Evolutionary conservation across 371 early-diverging fungal genomes (phyloP).

Genomic region (Thermomucor indicae-seudaticae): DNA sequence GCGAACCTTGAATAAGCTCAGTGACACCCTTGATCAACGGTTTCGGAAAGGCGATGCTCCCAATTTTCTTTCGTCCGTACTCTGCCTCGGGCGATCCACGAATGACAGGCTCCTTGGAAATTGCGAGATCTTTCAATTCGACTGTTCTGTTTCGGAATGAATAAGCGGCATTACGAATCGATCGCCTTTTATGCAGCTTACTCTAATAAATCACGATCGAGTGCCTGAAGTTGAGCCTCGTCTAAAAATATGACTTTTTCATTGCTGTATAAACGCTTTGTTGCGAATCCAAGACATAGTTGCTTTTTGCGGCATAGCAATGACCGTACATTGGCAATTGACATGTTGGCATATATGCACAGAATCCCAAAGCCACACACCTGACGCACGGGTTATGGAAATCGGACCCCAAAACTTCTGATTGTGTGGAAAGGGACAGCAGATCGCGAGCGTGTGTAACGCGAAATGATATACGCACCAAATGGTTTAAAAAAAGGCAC

Average conservation of each 20-base stretch:
- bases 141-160: slow-evolving; percentile 5
- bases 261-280: slow-evolving; percentile 1
- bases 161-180: background rate
- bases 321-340: too few species aligned
- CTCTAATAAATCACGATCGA: slow-evolving; percentile 1
- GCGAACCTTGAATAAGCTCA: slow-evolving; percentile 32
- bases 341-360: too few species aligned
- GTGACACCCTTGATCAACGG: slow-evolving; percentile 48
- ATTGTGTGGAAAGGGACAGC: too few species aligned
- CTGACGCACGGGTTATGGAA: too few species aligned
- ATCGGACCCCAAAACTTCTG: too few species aligned
- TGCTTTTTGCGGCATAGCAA: too few species aligned
- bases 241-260: slow-evolving; percentile 22
- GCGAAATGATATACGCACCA: too few species aligned
- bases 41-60: slow-evolving; percentile 59
- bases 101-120: slow-evolving; percentile 2
- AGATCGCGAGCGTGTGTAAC: too few species aligned
- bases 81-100: slow-evolving; percentile 67
- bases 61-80: slow-evolving; percentile 72
- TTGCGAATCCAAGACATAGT: background rate
- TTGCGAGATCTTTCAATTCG: background rate
- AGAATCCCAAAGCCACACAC: too few species aligned
- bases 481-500: too few species aligned
- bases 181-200: slow-evolving; percentile 1
- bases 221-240: slow-evolving; percentile 17